phyloP scores from a whole-genome alignment of 257 asterid species.

The Perilla frutescens region DNA sequence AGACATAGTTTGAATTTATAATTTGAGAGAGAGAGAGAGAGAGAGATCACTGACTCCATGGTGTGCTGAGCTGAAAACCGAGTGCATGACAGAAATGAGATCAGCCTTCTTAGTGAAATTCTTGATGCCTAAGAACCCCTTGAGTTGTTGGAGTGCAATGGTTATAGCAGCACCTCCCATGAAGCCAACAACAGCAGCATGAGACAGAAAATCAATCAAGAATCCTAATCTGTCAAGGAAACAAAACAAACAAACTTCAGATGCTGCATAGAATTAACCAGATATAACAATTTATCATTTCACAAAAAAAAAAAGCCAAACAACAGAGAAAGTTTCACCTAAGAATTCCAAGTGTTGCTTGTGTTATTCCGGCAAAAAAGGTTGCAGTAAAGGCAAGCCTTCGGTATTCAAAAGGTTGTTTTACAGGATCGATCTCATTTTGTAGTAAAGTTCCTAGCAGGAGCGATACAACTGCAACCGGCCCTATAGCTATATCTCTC shows the following conservation, averaged over 20 bases:
- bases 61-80: slow-evolving; percentile 50
- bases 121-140: slow-evolving; percentile 71
- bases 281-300: no score
- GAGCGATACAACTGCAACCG: slow-evolving; percentile 91
- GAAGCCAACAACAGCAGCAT: slow-evolving; percentile 89
- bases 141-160: slow-evolving; percentile 81
- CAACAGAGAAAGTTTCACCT: slow-evolving; percentile 44
- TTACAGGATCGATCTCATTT: slow-evolving; percentile 62
- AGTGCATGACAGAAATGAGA: slow-evolving; percentile 67
- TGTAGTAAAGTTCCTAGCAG: slow-evolving; percentile 69
- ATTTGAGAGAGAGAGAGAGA: not conserved
- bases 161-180: slow-evolving; percentile 93
- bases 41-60: slow-evolving; percentile 39
- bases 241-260: slow-evolving; percentile 23
- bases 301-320: not conserved
- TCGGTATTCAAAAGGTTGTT: slow-evolving; percentile 54
- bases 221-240: slow-evolving; percentile 66
- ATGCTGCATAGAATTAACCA: not conserved
- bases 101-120: slow-evolving; percentile 68
- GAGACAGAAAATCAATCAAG: slow-evolving; percentile 80
- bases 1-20: not conserved
- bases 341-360: slow-evolving; percentile 72
- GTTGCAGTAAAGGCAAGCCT: slow-evolving; percentile 88
- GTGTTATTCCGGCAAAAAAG: slow-evolving; percentile 87
- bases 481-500: slow-evolving; percentile 89